A percentile compares a stretch with the other conserved stretches of the same genome.
These are phyloP conservation scores for Spathaspora sp. DNA, from an alignment of 1,139 yeast genomes.

Conservation along the genomic window DNA sequence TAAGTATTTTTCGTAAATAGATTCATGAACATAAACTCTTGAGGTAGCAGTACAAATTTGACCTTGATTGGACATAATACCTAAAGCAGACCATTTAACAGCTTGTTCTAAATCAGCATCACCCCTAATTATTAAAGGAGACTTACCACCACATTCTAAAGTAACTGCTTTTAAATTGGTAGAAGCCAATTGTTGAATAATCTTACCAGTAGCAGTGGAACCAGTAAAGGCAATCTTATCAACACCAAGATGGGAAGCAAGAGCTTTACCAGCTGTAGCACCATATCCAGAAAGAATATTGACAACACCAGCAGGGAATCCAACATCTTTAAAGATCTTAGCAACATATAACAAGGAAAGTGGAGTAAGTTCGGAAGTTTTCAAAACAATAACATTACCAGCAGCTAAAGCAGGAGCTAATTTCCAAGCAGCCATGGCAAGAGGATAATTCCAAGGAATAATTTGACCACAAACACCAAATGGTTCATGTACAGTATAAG, in stretches of 20 bases:
- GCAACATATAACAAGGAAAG: conserved; percentile 58
- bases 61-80: conserved; percentile 75
- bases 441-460: conserved; percentile 67
- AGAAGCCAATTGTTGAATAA: conserved; percentile 62
- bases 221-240: conserved; percentile 71
- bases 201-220: conserved; percentile 60
- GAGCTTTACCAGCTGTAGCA: conserved; percentile 54
- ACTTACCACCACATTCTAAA: conserved; percentile 93
- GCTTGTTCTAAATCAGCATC: conserved; percentile 81
- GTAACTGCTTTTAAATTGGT: conserved; percentile 66
- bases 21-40: conserved; percentile 45
- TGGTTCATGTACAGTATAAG: conserved; percentile 82
- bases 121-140: conserved; percentile 68
- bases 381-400: conserved; percentile 63
- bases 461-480: conserved; percentile 79
- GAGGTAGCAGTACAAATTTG: conserved; percentile 50
- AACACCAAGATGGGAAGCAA: conserved; percentile 55
- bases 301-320: conserved; percentile 72
- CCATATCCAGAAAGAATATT: conserved; percentile 61
- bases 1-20: conserved; percentile 50
- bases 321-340: conserved; percentile 56
- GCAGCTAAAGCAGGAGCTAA: conserved; percentile 68
- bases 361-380: conserved; percentile 69
- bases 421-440: conserved; percentile 61
- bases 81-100: conserved; percentile 82